A percentile compares a stretch with the other conserved stretches of the same genome.
Conservation (phyloP, 345 rosid species). For the Rhizophora apiculata region DNA sequence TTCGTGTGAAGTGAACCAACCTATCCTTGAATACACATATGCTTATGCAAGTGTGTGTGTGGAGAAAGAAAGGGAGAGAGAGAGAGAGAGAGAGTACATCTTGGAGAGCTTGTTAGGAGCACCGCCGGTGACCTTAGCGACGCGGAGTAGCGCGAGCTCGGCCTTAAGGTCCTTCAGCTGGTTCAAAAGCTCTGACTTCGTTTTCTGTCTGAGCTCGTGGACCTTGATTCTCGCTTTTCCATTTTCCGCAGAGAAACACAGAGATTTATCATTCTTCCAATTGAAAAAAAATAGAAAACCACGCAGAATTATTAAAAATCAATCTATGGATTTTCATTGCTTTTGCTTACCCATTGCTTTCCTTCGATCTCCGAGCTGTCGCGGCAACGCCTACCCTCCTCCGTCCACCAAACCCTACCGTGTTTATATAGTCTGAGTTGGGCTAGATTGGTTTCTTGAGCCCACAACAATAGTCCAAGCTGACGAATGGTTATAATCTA, state of each 20-base stretch:
- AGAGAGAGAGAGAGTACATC: constrained; percentile 30
- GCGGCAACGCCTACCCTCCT: background rate
- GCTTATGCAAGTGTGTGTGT: background rate
- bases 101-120: constrained; percentile 70
- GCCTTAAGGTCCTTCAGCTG: constrained; percentile 67
- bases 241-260: background rate
- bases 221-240: constrained; percentile 61
- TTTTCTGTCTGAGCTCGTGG: constrained; percentile 57
- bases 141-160: constrained; percentile 65
- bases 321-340: background rate
- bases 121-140: constrained; percentile 70
- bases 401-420: constrained; percentile 20
- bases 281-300: background rate
- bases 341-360: constrained; percentile 16
- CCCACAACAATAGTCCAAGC: background rate
- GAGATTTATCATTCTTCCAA: background rate
- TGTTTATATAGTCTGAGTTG: background rate
- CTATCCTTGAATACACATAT: background rate
- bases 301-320: background rate
- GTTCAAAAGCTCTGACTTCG: constrained; percentile 45
- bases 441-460: background rate
- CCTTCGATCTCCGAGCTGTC: background rate
- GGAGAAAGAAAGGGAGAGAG: background rate
- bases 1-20: background rate
- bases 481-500: background rate